Percentiles rank a stretch among this genome's conserved stretches.
Evolutionary conservation across 768 basidiomycete genomes (phyloP).

Genomic region (Pisolithus marmoratus): DNA sequence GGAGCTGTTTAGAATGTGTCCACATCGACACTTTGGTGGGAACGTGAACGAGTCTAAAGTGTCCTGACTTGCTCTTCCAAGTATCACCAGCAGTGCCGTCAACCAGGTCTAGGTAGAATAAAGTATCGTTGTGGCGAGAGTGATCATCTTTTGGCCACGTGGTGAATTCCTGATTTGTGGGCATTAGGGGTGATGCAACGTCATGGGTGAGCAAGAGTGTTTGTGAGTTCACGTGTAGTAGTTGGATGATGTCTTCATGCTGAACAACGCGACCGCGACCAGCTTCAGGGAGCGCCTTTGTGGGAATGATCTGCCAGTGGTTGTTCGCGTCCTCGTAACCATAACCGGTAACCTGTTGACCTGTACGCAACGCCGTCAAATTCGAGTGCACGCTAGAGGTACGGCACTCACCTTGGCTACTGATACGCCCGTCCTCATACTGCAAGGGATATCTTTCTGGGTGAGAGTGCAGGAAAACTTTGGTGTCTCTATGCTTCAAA

Average conservation of each 20-base stretch:
- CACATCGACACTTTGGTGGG: conserved; percentile 90
- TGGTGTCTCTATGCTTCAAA: conserved; percentile 87
- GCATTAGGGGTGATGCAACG: conserved; percentile 93
- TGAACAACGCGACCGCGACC: conserved; percentile 91
- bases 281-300: conserved; percentile 89
- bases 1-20: conserved; percentile 81
- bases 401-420: conserved; percentile 66
- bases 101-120: conserved; percentile 72
- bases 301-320: conserved; percentile 91
- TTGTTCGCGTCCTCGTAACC: conserved; percentile 94
- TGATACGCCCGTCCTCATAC: conserved; percentile 94
- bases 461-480: conserved; percentile 92
- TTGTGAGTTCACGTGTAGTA: conserved; percentile 83
- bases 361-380: conserved; percentile 29
- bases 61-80: conserved; percentile 91
- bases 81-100: conserved; percentile 74
- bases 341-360: conserved; percentile 96
- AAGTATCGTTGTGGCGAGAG: conserved; percentile 77
- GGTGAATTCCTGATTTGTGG: conserved; percentile 98
- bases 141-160: conserved; percentile 81
- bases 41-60: conserved; percentile 87
- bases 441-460: conserved; percentile 84
- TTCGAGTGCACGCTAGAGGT: background rate
- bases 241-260: conserved; percentile 82
- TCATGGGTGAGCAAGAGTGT: conserved; percentile 88